These are phyloP conservation scores for Rhizopus stolonifer DNA, from an alignment of 371 early-diverging fungal genomes.

Conservation along the genomic window DNA sequence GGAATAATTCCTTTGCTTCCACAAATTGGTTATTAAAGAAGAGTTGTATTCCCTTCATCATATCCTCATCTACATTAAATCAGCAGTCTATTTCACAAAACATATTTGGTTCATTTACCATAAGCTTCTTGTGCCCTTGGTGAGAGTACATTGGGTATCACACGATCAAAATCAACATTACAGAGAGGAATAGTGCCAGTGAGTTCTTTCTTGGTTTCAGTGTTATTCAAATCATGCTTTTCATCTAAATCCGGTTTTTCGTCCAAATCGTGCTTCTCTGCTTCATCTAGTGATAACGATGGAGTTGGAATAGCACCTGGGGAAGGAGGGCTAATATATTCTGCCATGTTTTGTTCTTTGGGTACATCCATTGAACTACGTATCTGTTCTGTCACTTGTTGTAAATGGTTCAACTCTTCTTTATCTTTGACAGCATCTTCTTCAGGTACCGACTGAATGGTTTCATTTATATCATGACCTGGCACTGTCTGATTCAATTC, in stretches of 20 bases:
- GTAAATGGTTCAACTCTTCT: slow-evolving; percentile 1
- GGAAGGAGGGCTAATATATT: slow-evolving; percentile 44
- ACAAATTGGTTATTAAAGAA: slow-evolving; percentile 60
- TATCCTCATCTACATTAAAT: slow-evolving; percentile 40
- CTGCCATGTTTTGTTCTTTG: slow-evolving; percentile 46
- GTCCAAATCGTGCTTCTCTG: slow-evolving; percentile 11
- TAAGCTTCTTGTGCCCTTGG: slow-evolving; percentile 43
- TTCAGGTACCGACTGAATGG: not conserved
- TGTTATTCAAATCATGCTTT: not conserved
- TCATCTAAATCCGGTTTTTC: not conserved
- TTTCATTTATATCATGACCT: too few relatives aligned
- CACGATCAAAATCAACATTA: slow-evolving; percentile 22
- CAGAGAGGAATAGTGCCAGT: slow-evolving; percentile 8
- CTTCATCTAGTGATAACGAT: not conserved
- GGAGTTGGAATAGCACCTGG: slow-evolving; percentile 34
- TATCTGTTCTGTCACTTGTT: slow-evolving; percentile 15
- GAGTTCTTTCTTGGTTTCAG: not conserved
- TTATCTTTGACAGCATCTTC: not conserved
- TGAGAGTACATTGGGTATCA: slow-evolving; percentile 37
- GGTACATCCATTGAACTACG: slow-evolving; percentile 29
- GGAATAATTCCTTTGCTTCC: slow-evolving; percentile 41
- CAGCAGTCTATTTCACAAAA: not conserved
- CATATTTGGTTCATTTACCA: slow-evolving; percentile 36
- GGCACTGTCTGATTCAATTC: not conserved
- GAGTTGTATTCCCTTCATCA: slow-evolving; percentile 46